These are phyloP conservation scores for Cercophora scortea DNA, from an alignment of 495 filamentous ascomycete genomes.

Conservation along the genomic window DNA sequence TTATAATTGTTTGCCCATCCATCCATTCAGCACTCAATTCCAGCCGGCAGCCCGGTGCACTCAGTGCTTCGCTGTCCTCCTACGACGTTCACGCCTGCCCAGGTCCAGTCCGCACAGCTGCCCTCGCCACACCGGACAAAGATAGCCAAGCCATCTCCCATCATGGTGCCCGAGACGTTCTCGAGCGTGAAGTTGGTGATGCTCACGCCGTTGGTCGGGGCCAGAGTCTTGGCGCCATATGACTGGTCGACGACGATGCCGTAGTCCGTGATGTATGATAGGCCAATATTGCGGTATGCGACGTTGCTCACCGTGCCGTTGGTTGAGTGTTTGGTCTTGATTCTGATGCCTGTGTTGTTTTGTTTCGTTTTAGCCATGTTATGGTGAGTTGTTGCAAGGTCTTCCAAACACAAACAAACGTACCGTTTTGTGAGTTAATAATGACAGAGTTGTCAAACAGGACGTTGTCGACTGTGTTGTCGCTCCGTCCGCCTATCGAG, in stretches of 20 bases:
- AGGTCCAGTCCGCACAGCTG: slow-evolving; percentile 42
- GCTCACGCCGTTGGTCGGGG: slow-evolving; percentile 51
- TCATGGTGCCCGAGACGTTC: slow-evolving; percentile 44
- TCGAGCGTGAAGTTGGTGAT: slow-evolving; percentile 52
- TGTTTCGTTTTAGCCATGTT: not conserved
- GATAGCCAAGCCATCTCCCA: slow-evolving; percentile 31
- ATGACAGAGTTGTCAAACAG: slow-evolving; percentile 26
- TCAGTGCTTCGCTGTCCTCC: slow-evolving; percentile 38
- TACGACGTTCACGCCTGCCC: slow-evolving; percentile 35
- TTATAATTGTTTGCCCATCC: no score
- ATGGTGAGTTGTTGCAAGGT: no score
- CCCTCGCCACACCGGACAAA: slow-evolving; percentile 50
- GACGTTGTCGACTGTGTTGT: slow-evolving; percentile 54
- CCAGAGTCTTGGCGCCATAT: slow-evolving; percentile 56
- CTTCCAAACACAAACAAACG: not conserved
- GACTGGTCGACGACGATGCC: slow-evolving; percentile 65
- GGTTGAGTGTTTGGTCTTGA: slow-evolving; percentile 54
- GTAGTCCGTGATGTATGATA: slow-evolving; percentile 50
- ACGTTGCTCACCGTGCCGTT: slow-evolving; percentile 51
- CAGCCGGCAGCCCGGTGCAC: slow-evolving; percentile 31
- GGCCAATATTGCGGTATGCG: slow-evolving; percentile 52
- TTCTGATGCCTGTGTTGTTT: slow-evolving; percentile 34
- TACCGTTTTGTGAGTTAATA: slow-evolving; percentile 44
- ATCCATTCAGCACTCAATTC: slow-evolving; percentile 28
- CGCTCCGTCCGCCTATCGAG: slow-evolving; percentile 53